Conservation (phyloP, 2,329 filamentous ascomycete genomes). For the Aureobasidium sp. region DNA sequence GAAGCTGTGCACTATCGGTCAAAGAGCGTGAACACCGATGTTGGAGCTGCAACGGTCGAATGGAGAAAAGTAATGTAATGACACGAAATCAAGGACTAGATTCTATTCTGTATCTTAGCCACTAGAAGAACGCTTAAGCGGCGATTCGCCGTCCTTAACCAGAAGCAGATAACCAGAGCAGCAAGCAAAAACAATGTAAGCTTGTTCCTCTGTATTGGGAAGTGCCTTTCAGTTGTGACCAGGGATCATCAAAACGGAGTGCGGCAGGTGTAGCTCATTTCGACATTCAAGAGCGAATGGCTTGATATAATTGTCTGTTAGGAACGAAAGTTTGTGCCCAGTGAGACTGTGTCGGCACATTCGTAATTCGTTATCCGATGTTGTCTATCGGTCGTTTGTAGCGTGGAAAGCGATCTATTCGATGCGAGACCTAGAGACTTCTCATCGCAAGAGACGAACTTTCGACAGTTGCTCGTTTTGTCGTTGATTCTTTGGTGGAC, state of each 20-base stretch:
- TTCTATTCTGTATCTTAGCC: neutral
- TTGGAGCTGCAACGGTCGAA: neutral
- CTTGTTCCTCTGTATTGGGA: too few relatives aligned
- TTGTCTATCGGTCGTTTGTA: neutral
- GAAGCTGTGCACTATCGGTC: neutral
- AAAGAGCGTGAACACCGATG: neutral
- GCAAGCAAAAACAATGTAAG: neutral
- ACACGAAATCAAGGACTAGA: neutral
- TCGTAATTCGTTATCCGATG: neutral
- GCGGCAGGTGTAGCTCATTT: neutral
- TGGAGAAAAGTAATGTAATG: neutral
- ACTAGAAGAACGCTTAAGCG: neutral
- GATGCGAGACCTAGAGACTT: neutral
- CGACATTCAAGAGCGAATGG: neutral
- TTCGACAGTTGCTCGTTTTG: neutral
- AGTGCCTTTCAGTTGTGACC: too few relatives aligned
- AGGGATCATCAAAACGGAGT: too few relatives aligned
- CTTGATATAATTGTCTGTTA: neutral
- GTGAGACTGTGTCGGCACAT: neutral
- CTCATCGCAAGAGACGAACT: slow-evolving; percentile 5
- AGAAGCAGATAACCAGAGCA: neutral
- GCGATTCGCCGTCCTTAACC: neutral
- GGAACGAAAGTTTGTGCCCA: neutral
- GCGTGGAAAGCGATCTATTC: neutral
- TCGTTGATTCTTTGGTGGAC: slow-evolving; percentile 33